Base-by-base conservation (phyloP, 1,284 basidiomycete species). In the Leccinum glutinopallens region DNA sequence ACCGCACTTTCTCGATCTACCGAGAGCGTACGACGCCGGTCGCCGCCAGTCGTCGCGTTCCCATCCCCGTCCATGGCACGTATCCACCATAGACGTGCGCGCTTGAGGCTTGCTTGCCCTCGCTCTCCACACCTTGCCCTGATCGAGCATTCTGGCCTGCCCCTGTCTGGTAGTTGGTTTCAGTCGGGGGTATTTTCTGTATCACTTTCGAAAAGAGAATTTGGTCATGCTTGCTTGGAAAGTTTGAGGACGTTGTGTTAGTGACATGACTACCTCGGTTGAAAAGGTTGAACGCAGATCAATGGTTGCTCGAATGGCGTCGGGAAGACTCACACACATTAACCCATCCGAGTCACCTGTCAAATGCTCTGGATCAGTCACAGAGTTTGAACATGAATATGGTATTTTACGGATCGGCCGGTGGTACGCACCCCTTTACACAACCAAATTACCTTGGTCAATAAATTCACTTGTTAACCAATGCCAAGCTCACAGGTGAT, bases 361-460 rank as follows among this genome's bases (percentile, higher is more conserved):
- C 22, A 25, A 9, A 32, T 33, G 15, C 68, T 68, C 61, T 1
- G 41, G 39, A 17, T 68, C 8, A 33, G 19, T 25, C 33, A 63
- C 32, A 72, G 69, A 71, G 70, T 12, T 70, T 70, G 49, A 60
- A 62, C 33, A 72, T 75, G 59, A 68, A 37, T 59, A 69, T n/a
- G 66, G 62, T 67, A 66, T 65, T 54, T 29, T 62, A 49, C 32
- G 58, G 53, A 39, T 59, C 46, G 33, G 63, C 53, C 12, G 61
- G 46, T 19, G 22, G 61, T 59, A 49, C 15, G 37, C 66, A 68
- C 71, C 70, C 29, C 66, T 63, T 22, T 60, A 41, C 29, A 70
- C 46, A 12, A 46, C 15, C 15, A 25, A 17, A 37, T 32, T 8
- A 56, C 53, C 13, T 25, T 69, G 68, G 73, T 22, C 63, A 65